Evolutionary conservation across 2,329 filamentous ascomycete genomes (phyloP).

Genomic region (Monosporascus sp.): DNA sequence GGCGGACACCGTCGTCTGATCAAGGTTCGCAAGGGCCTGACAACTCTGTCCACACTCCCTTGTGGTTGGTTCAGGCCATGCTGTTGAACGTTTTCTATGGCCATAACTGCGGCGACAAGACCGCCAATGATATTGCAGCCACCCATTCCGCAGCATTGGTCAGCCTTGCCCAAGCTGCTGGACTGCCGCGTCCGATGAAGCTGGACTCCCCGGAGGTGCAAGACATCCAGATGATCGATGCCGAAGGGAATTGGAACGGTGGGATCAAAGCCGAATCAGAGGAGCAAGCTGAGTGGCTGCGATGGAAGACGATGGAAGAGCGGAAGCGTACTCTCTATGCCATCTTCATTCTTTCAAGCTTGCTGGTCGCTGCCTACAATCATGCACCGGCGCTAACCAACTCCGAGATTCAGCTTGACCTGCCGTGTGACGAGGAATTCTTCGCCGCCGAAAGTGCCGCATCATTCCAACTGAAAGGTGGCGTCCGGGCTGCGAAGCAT

Average conservation of each 20-base stretch:
- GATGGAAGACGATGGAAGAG: conserved; percentile 85
- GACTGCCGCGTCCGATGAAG: conserved; percentile 50
- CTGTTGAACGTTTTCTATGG: conserved; percentile 92
- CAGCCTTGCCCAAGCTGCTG: conserved; percentile 84
- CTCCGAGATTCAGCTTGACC: conserved; percentile 81
- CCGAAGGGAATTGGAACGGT: conserved; percentile 40
- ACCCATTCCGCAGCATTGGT: conserved; percentile 89
- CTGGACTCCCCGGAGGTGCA: conserved; percentile 40
- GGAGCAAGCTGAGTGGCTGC: conserved; percentile 74
- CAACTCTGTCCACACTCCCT: conserved; percentile 66
- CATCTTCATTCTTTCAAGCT: conserved; percentile 85
- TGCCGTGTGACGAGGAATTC: conserved; percentile 90
- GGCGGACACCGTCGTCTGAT: conserved; percentile 43
- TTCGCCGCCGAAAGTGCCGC: conserved; percentile 79
- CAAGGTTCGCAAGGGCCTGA: conserved; percentile 47
- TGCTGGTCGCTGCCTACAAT: conserved; percentile 89
- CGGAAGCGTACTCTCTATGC: conserved; percentile 88
- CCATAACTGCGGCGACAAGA: conserved; percentile 89
- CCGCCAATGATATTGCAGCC: conserved; percentile 82
- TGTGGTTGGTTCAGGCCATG: conserved; percentile 97
- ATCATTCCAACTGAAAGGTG: conserved; percentile 75
- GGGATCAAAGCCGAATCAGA: conserved; percentile 39
- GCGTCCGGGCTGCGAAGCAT: conserved; percentile 60
- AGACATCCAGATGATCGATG: conserved; percentile 54
- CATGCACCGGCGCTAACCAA: conserved; percentile 87